Conservation (phyloP, 495 filamentous ascomycete species). For the Neurospora africana region DNA sequence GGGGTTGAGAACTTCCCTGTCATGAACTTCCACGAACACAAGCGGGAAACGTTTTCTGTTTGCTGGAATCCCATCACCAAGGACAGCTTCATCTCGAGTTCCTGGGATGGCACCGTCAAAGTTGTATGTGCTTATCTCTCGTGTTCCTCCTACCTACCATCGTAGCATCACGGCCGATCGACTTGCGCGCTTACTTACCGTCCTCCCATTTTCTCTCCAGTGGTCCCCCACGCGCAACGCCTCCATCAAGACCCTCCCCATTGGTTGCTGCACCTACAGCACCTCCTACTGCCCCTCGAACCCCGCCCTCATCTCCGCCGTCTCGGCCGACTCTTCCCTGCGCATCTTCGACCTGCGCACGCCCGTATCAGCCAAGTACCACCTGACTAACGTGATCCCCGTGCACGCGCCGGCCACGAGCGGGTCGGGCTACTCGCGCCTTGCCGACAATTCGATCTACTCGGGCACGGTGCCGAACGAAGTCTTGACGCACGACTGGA, state of each 20-base stretch:
- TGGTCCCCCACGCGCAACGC: slow-evolving; percentile 67
- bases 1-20: slow-evolving; percentile 69
- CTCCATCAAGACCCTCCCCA: slow-evolving; percentile 73
- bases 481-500: slow-evolving; percentile 94
- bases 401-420: slow-evolving; percentile 51
- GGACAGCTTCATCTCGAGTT: slow-evolving; percentile 74
- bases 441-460: slow-evolving; percentile 22
- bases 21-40: slow-evolving; percentile 82
- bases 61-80: slow-evolving; percentile 90
- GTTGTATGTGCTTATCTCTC: slow-evolving; percentile 39
- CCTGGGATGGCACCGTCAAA: slow-evolving; percentile 92
- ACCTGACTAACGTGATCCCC: slow-evolving; percentile 65
- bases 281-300: slow-evolving; percentile 72
- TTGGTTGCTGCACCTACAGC: slow-evolving; percentile 84
- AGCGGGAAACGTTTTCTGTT: slow-evolving; percentile 80
- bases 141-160: neutral
- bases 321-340: slow-evolving; percentile 73
- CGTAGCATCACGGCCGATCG: neutral
- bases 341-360: slow-evolving; percentile 84
- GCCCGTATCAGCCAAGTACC: slow-evolving; percentile 69
- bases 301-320: slow-evolving; percentile 67
- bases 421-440: slow-evolving; percentile 20
- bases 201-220: slow-evolving; percentile 16
- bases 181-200: neutral
- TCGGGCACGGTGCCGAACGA: slow-evolving; percentile 43